Evolutionary conservation across 306 rosid species (phyloP), one percentile per base, ranked within the genome.

Genomic region (Lathyrus tuberosus): DNA sequence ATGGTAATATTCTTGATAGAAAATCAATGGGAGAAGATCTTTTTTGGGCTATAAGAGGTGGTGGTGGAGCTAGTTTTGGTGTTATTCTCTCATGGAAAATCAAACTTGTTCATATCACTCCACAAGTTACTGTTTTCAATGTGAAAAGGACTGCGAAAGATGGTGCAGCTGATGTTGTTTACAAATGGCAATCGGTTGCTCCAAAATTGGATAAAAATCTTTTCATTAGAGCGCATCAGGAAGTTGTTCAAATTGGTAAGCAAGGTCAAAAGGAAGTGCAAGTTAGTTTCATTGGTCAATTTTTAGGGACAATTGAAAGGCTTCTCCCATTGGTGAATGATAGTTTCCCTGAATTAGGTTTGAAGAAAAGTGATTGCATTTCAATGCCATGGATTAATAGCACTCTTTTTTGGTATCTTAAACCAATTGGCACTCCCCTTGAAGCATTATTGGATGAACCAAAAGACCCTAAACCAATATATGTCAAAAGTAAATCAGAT

Each of bases 151-250:
- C 60, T 0, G 15, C 76, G 8, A 83, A 71, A 6, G 79, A 82
- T 46, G 80, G 62, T 7, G 79, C 62, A 3, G 78, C 84, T 0
- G 84, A 80, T 66, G n/a, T 83, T 42, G 78, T 77, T 6, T 77
- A 62, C 37, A 74, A 46, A 57, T 88, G 91, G 96, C 87, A 86
- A 59, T 42, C 28, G 5, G 76, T 84, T 54, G 91, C 86, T 12
- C 17, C 78, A 7, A 63, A 74, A 0, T 28, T 83, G 2, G 4
- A 54, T 10, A 48, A 54, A n/a, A 77, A 84, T 56, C 66, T 82
- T 5, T 78, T 78, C 80, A 42, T 73, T 8, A 81, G 85, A 43
- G 71, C 2, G 0, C 31, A 30, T 11, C 62, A 38, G 5, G 3
- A 2, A 1, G 51, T 62, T 12, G 18, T 12, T 20, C 10, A 5